These are phyloP conservation scores for Trametopsis cervina DNA, from an alignment of 768 basidiomycete species.

Conservation along the genomic window DNA sequence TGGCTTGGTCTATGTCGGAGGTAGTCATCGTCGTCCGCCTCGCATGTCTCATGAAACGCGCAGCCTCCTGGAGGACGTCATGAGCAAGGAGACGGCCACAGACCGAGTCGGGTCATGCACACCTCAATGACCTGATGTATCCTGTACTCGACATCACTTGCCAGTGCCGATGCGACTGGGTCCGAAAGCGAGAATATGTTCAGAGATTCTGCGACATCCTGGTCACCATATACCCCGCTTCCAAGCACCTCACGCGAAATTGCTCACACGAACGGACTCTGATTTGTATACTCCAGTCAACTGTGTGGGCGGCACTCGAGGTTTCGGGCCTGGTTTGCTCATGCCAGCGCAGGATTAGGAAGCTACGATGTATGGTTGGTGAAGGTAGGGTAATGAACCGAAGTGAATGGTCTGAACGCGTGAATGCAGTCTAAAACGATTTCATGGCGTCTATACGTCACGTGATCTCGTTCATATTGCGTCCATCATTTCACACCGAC, in stretches of 20 bases:
- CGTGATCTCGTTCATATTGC: too few relatives aligned
- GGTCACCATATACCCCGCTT: slow-evolving; percentile 6
- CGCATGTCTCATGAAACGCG: slow-evolving; percentile 94
- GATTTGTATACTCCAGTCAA: slow-evolving; percentile 24
- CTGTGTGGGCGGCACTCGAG: slow-evolving; percentile 12
- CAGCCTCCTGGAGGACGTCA: slow-evolving; percentile 64
- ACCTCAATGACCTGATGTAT: slow-evolving; percentile 94
- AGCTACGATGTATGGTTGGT: too few relatives aligned
- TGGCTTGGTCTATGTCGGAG: slow-evolving; percentile 87
- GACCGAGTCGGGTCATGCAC: slow-evolving; percentile 5
- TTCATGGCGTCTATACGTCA: too few relatives aligned
- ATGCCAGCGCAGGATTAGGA: background rate
- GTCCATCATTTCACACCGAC: too few relatives aligned
- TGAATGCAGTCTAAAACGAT: too few relatives aligned
- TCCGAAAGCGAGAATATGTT: slow-evolving; percentile 73
- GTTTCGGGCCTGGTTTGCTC: slow-evolving; percentile 7
- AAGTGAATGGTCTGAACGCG: too few relatives aligned
- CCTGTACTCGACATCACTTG: slow-evolving; percentile 95
- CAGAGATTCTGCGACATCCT: slow-evolving; percentile 91
- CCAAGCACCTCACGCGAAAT: slow-evolving; percentile 8
- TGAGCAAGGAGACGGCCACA: background rate
- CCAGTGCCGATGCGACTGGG: slow-evolving; percentile 72
- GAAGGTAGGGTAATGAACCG: too few relatives aligned
- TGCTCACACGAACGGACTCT: slow-evolving; percentile 23
- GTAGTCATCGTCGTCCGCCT: slow-evolving; percentile 86